Base-by-base conservation (phyloP, 1,284 basidiomycete genomes). In the Coniferiporia weirii region DNA sequence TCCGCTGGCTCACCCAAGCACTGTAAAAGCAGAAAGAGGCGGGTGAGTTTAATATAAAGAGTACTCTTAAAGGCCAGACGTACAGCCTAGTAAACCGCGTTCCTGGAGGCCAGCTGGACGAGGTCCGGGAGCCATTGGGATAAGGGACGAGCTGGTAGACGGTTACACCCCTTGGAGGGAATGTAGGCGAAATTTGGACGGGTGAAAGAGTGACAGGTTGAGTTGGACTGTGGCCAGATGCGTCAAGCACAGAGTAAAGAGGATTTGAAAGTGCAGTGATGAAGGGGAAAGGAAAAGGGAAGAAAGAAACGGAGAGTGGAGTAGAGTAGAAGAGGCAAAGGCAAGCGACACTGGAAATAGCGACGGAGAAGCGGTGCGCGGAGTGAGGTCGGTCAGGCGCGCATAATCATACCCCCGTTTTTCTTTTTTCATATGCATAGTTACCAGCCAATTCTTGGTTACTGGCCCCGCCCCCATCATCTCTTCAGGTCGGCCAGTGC, bases 81-180 rank as follows among this genome's bases (percentile, higher is more conserved):
- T 50, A 61, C 59, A 44, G 44, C 59, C 59, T n/a, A 61, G 48
- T 50, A 61, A 54, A 43, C 34, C 59, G 54, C 59, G 59, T 43
- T 55, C 57, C 54, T 57, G 54, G 22, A 54, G 20, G 50, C n/a
- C 36, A 53, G 52, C 59, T 56, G 51, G 35, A 49, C 44, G 54
- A 3, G 40, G 32, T 38, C 34, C 9, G 17, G 54, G 45, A 54
- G 47, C 43, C 54, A 57, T 56, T 15, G 17, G 32, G 15, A 12
- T 40, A 40, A 15, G 1, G 10, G 35, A 54, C 36, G 51, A 47
- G 40, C 17, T 38, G 19, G n/a, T 8, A 44, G 36, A 27, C 27
- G 27, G 27, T 27, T 27, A 27, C 27, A 27, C 27, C 27, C 27
- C 27, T 27, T 52, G 32, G 49, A 22, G 15, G 34, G 34, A 22